Evolutionary conservation across 257 asterid species (phyloP), one percentile per base, ranked within the genome.

Genomic region (Penstemon newberryi): DNA sequence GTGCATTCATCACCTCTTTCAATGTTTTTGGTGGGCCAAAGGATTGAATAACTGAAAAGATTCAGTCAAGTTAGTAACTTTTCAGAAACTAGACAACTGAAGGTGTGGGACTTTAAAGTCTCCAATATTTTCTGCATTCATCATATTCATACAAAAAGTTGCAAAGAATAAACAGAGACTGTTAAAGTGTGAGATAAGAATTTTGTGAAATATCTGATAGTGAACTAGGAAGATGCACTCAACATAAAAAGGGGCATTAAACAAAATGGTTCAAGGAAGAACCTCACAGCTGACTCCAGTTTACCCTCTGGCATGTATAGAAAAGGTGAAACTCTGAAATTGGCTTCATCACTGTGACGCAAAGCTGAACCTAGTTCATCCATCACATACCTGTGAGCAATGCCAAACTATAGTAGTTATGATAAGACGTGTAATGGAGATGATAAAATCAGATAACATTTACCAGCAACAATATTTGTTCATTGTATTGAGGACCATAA

Each of bases 341-440:
- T 93, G 71, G 96, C 88, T 69, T 81, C 92, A 75, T 90, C 96
- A 56, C 96, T 90, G 71, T 93, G 97, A 76, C 97, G 86, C 87
- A 93, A 78, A 67, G 96, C 94, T 73, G 99, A 93, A 73, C 99
- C 99, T 25, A 93, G 87, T 82, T 93, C 99, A 85, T 93, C 99
- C 99, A 93, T 90, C 74, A 88, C 96, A 83, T 93, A 93, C 91
- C 98, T 92, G 74, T 61, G 66, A 73, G 65, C 40, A 75, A 62
- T 52, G 52, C 53, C 76, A 75, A 70, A 66, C 8, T 52, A 57
- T 12, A 66, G 37, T 59, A 63, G 8, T 63, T 36, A 56, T 10
- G 38, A 73, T 13, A 41, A 61, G 50, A 56, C 61, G 50, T 12
- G 42, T 10, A 10, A 56, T n/a, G n/a, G 53, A 59, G 13, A 67